Conservation (phyloP, 2,329 filamentous ascomycete species). For the Fusarium sterilihyphosum region DNA sequence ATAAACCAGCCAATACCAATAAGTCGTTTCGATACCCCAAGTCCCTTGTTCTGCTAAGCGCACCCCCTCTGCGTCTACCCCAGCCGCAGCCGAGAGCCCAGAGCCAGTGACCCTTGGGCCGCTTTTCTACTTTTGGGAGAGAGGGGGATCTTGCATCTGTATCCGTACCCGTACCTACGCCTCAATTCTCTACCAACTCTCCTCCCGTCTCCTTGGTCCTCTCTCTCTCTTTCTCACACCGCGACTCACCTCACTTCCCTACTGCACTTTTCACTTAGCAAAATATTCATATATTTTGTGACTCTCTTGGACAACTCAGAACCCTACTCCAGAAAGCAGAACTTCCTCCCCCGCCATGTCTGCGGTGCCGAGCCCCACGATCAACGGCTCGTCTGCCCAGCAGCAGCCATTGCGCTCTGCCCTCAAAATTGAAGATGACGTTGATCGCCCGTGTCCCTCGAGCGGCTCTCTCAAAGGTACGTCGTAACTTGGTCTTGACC, state of each 20-base stretch:
- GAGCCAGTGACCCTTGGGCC: conserved; percentile 31
- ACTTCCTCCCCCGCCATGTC: conserved; percentile 39
- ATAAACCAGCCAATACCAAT: conserved; percentile 24
- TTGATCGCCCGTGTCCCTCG: conserved; percentile 49
- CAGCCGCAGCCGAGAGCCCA: conserved; percentile 11
- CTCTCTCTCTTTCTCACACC: conserved; percentile 13
- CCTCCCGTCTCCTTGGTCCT: background rate
- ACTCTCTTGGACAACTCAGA: background rate
- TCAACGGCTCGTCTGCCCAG: conserved; percentile 27
- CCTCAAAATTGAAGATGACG: conserved; percentile 57
- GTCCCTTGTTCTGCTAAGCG: conserved; percentile 36
- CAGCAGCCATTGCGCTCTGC: conserved; percentile 53
- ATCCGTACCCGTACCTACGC: conserved; percentile 12
- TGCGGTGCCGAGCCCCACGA: conserved; percentile 38
- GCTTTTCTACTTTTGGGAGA: conserved; percentile 28
- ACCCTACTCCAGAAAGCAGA: background rate
- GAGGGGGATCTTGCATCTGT: conserved; percentile 41
- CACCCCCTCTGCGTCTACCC: conserved; percentile 27
- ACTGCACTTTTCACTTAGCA: background rate
- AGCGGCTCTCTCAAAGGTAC: conserved; percentile 57
- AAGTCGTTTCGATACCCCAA: conserved; percentile 30
- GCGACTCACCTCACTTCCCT: conserved; percentile 4
- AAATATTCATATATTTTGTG: background rate
- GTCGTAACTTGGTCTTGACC: conserved; percentile 34
- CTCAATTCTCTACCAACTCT: conserved; percentile 31